Percentiles rank a stretch among this genome's conserved stretches.
phyloP scores from a whole-genome alignment of 192 early-diverging fungal species.

The Coemansia sp. region DNA sequence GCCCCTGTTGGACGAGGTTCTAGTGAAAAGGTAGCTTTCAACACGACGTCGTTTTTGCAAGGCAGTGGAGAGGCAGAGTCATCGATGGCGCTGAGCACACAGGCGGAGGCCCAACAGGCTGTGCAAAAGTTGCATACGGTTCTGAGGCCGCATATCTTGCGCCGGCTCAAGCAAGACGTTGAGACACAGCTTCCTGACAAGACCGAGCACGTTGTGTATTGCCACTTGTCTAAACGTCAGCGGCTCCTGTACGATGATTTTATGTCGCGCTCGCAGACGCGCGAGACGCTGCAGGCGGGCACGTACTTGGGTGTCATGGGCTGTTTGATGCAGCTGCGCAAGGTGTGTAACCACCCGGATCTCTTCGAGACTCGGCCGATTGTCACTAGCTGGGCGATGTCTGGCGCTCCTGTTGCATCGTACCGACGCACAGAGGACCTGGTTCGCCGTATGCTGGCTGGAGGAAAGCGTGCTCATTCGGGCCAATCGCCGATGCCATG shows the following conservation, averaged over 20 bases:
- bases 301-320: slow-evolving; percentile 79
- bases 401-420: slow-evolving; percentile 60
- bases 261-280: slow-evolving; percentile 81
- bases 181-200: slow-evolving; percentile 94
- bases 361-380: slow-evolving; percentile 78
- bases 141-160: slow-evolving; percentile 85
- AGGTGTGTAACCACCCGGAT: slow-evolving; percentile 94
- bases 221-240: slow-evolving; percentile 67
- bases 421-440: slow-evolving; percentile 64
- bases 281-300: slow-evolving; percentile 68
- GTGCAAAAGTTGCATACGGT: slow-evolving; percentile 81
- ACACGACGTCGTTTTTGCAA: slow-evolving; percentile 66
- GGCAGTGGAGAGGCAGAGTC: slow-evolving; percentile 50
- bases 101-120: slow-evolving; percentile 58
- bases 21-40: slow-evolving; percentile 58
- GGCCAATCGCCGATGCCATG: not conserved
- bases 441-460: slow-evolving; percentile 51
- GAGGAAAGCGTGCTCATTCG: not conserved
- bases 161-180: slow-evolving; percentile 95
- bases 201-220: slow-evolving; percentile 84
- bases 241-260: slow-evolving; percentile 73
- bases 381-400: slow-evolving; percentile 66
- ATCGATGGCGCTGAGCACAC: slow-evolving; percentile 60
- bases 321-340: slow-evolving; percentile 92
- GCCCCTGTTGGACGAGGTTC: slow-evolving; percentile 25